Evolutionary conservation across 495 filamentous ascomycete genomes (phyloP), one percentile per base, ranked within the genome.

Genomic region (Letharia columbiana): DNA sequence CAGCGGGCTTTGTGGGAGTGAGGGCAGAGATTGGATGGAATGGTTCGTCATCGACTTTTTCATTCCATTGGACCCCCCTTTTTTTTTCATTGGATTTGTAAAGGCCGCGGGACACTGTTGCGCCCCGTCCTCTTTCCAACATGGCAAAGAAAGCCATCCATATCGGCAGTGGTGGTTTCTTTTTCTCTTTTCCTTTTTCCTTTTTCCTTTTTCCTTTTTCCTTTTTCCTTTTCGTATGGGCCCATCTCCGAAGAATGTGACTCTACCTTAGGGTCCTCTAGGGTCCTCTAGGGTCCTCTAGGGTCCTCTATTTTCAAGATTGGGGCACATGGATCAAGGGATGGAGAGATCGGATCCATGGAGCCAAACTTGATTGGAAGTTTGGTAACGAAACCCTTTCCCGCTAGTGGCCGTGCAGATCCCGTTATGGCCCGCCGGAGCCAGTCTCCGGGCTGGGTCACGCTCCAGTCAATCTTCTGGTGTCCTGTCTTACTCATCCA

Each of bases 351-450:
- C 33, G 54, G 54, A 20, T 37, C 31, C 33, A 57, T 2, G 33
- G 15, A 10, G 17, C n/a, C 37, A 39, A 3, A 13, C 9, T 44
- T 45, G 39, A 42, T 61, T 41, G 58, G 41, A 66, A 66, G 45
- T 66, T 66, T 66, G 64, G 64, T 61, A 66, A 66, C 64, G 64
- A 66, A 61, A 42, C 64, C 44, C 58, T 44, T 66, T 60, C 64
- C 49, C 64, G 64, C 39, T 66, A 66, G 64, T 42, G 58, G 57
- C 64, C 64, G 64, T 56, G 64, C 64, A 66, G 64, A 66, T 66
- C 64, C 64, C 64, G 58, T 61, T 13, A 52, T 60, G 64, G 45
- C 44, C 64, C 64, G 64, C 42, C 64, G 44, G 59, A 61, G 44
- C 57, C 58, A 35, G 28, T 40, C 37, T 61, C 47, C 64, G 59